A percentile compares a stretch with the other conserved stretches of the same genome.
phyloP scores from a whole-genome alignment of 805 yeast species.

The Cyberlindnera nakhonratchasimensis region DNA sequence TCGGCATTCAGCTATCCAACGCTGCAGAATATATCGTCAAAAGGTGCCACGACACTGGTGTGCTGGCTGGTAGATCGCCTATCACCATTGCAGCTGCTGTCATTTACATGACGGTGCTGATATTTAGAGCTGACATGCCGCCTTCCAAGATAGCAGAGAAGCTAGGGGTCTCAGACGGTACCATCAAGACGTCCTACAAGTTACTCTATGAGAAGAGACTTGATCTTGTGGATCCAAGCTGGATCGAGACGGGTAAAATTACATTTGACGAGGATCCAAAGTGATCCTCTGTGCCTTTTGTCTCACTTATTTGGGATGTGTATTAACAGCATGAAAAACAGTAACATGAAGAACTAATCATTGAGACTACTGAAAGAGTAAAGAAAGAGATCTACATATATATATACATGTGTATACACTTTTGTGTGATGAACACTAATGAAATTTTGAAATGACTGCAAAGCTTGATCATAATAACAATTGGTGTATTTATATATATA shows the following conservation, averaged over 20 bases:
- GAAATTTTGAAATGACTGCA: background rate
- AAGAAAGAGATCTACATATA: background rate
- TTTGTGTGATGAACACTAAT: too few relatives aligned
- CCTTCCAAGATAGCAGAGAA: slow-evolving; percentile 85
- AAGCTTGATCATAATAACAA: background rate
- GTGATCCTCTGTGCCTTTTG: background rate
- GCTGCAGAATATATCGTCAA: slow-evolving; percentile 93
- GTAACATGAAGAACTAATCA: too few relatives aligned
- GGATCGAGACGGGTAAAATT: slow-evolving; percentile 69
- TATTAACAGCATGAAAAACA: too few relatives aligned
- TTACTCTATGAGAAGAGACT: slow-evolving; percentile 72
- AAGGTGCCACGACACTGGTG: slow-evolving; percentile 85
- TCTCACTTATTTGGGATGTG: background rate
- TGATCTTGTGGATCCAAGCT: slow-evolving; percentile 67
- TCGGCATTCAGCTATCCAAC: slow-evolving; percentile 77
- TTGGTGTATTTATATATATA: background rate
- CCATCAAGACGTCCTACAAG: slow-evolving; percentile 89
- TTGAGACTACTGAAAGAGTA: background rate
- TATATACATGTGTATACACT: background rate
- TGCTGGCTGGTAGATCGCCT: slow-evolving; percentile 94
- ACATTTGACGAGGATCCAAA: slow-evolving; percentile 37
- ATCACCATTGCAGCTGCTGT: slow-evolving; percentile 97
- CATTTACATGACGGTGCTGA: slow-evolving; percentile 86
- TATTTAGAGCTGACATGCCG: slow-evolving; percentile 74
- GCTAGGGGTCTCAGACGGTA: slow-evolving; percentile 96